phyloP scores from a whole-genome alignment of 352 stramenopile genomes.

The Phytophthora cryptogea region DNA sequence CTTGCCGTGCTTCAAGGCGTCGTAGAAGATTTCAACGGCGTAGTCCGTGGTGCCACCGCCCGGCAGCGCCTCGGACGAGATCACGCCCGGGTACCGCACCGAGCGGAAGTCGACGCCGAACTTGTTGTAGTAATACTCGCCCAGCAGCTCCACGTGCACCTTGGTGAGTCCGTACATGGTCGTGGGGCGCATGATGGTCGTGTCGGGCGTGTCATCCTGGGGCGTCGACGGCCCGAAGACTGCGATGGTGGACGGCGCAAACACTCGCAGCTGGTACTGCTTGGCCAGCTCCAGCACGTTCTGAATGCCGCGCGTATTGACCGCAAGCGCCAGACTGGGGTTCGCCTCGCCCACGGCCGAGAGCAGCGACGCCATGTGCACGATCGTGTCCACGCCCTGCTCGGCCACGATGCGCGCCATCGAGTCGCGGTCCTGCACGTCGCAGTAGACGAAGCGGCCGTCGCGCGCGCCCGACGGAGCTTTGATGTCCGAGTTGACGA shows the following conservation, averaged over 20 bases:
- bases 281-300: slow-evolving; percentile 91
- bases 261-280: slow-evolving; percentile 89
- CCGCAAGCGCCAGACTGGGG: slow-evolving; percentile 82
- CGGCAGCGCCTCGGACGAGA: slow-evolving; percentile 86
- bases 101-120: slow-evolving; percentile 93
- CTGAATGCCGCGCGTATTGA: slow-evolving; percentile 90
- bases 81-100: slow-evolving; percentile 91
- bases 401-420: slow-evolving; percentile 87
- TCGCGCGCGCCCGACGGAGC: slow-evolving; percentile 50
- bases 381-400: slow-evolving; percentile 87
- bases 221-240: slow-evolving; percentile 91
- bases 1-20: slow-evolving; percentile 84
- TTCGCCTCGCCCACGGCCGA: slow-evolving; percentile 92
- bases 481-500: slow-evolving; percentile 89
- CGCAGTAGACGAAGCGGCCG: slow-evolving; percentile 78
- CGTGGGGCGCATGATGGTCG: slow-evolving; percentile 91
- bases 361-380: slow-evolving; percentile 92
- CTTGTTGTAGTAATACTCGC: slow-evolving; percentile 93
- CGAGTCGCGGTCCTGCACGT: slow-evolving; percentile 74
- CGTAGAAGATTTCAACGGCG: slow-evolving; percentile 94
- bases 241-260: slow-evolving; percentile 90
- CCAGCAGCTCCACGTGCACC: slow-evolving; percentile 89
- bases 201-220: slow-evolving; percentile 83
- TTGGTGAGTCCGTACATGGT: slow-evolving; percentile 95
- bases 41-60: slow-evolving; percentile 91